Percentiles rank a stretch among this genome's conserved stretches.
Evolutionary conservation across 805 yeast genomes (phyloP).

Genomic region (Hanseniaspora taiwanica): DNA sequence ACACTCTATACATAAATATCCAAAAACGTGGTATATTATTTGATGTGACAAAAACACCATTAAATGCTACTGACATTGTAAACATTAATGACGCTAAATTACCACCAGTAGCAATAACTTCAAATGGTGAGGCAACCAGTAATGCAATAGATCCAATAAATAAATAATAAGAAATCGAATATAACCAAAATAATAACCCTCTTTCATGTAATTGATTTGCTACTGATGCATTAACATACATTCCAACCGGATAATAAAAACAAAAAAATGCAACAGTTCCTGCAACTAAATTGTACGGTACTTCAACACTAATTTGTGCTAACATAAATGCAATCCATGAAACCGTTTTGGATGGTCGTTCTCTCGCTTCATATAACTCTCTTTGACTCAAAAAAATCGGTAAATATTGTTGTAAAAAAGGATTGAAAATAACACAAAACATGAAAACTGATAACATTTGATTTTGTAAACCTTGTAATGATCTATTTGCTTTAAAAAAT

Average conservation of each 20-base stretch:
- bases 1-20: slow-evolving; percentile 63
- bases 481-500: slow-evolving; percentile 37
- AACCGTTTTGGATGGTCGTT: slow-evolving; percentile 28
- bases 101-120: slow-evolving; percentile 50
- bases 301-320: slow-evolving; percentile 51
- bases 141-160: slow-evolving; percentile 49
- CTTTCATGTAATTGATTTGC: slow-evolving; percentile 35
- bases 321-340: slow-evolving; percentile 50
- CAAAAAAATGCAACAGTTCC: slow-evolving; percentile 53
- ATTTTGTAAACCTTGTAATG: slow-evolving; percentile 29
- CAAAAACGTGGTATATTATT: slow-evolving; percentile 58
- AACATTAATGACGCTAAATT: slow-evolving; percentile 43
- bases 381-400: slow-evolving; percentile 25
- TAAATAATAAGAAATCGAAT: slow-evolving; percentile 33
- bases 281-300: slow-evolving; percentile 47
- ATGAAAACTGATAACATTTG: slow-evolving; percentile 27
- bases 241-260: slow-evolving; percentile 63
- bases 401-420: slow-evolving; percentile 28
- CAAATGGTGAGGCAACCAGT: slow-evolving; percentile 43
- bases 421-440: slow-evolving; percentile 27
- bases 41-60: slow-evolving; percentile 61
- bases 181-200: slow-evolving; percentile 43
- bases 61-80: slow-evolving; percentile 53
- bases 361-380: slow-evolving; percentile 29
- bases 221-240: slow-evolving; percentile 45